phyloP scores from a whole-genome alignment of 192 early-diverging fungal genomes.

The Umbelopsis sp. region DNA sequence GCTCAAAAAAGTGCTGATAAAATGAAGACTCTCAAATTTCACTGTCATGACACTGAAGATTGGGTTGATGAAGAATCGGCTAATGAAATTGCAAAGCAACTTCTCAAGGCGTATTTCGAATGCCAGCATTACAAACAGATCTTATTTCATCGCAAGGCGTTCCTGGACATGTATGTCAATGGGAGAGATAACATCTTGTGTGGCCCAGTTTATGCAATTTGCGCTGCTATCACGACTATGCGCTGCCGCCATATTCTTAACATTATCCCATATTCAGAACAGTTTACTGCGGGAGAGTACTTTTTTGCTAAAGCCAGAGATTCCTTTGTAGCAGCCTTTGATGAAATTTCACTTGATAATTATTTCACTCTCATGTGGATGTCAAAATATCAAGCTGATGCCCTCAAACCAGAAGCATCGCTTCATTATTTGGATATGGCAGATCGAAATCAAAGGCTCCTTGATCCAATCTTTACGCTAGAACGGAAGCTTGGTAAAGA shows the following conservation, averaged over 20 bases:
- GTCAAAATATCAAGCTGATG: conserved; percentile 14
- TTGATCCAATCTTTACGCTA: background rate
- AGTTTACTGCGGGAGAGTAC: background rate
- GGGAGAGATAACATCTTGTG: conserved; percentile 8
- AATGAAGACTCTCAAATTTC: background rate
- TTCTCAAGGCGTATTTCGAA: background rate
- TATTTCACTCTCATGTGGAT: conserved; percentile 10
- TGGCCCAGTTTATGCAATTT: conserved; percentile 19
- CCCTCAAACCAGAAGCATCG: conserved; percentile 9
- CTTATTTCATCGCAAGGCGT: conserved; percentile 12
- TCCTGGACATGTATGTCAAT: conserved; percentile 20
- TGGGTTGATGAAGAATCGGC: background rate
- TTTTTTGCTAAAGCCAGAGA: conserved; percentile 15
- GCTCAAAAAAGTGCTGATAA: background rate
- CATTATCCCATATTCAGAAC: conserved; percentile 13
- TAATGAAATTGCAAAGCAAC: background rate
- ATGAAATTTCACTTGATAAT: conserved; percentile 15
- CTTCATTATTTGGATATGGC: conserved; percentile 26
- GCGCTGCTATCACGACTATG: conserved; percentile 25
- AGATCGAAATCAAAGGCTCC: conserved; percentile 1
- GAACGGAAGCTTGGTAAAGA: background rate
- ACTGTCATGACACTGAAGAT: background rate
- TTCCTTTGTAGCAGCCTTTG: background rate
- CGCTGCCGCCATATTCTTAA: conserved; percentile 16
- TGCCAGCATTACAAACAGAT: background rate